Evolutionary conservation across 83 land plant genomes (phyloP), one percentile per base, ranked within the genome.

Genomic region (Picea abies): DNA sequence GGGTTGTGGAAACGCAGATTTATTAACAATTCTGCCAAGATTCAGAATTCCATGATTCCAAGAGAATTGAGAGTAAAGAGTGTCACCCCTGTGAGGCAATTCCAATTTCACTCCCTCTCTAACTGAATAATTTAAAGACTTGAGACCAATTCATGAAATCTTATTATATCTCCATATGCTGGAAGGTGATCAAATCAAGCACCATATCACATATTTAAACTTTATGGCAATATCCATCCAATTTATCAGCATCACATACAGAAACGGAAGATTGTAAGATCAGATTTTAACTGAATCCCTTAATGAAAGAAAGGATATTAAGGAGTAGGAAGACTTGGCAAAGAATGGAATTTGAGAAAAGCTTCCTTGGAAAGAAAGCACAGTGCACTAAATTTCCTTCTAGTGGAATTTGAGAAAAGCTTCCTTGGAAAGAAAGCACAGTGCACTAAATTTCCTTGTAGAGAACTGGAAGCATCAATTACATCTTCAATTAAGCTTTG

Each of bases 141-240:
- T 11, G 2, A 56, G 60, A 56, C 60, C 2, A 56, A 56, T 5
- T 70, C 22, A 14, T 4, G 20, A 37, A 15, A 19, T 35, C 49
- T 41, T 70, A 47, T 37, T 70, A 70, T 70, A 19, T 22, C 47
- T 70, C 9, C 73, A 32, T 35, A n/a, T 5, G 19, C 4, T 69
- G 8, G 41, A 35, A 37, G 11, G 22, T 37, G 75, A 70, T 70
- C 75, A 70, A 70, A 70, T 19, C 20, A 73, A 14, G 19, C 1
- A 69, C 41, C 39, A 69, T 69, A 72, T 72, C 52, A 72, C 23
- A 72, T 23, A 14, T 76, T 76, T 2, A 76, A 56, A 56, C 60
- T 3, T 56, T 56, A 76, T 52, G 2, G 56, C 23, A 76, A 76
- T 23, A 14, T 49, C 16, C 61, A 76, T 29, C 79, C 79, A 17